Evolutionary conservation across 2,329 filamentous ascomycete species (phyloP), one percentile per base, ranked within the genome.

Genomic region (Trichoderma sp.): DNA sequence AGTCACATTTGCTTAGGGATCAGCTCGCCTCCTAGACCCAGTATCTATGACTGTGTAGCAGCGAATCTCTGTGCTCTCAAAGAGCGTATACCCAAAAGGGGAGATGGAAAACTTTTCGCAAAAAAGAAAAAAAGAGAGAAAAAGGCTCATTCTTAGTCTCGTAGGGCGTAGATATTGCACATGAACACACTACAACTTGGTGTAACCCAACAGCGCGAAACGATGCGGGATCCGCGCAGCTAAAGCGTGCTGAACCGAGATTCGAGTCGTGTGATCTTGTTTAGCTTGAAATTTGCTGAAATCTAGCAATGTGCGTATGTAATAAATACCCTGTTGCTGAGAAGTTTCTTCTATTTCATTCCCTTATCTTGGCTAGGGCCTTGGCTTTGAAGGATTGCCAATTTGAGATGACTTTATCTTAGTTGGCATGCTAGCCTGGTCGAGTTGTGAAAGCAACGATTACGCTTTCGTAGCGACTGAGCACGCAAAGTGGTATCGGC

Each of bases 201-300:
- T 8, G 52, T 31, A 52, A 21, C 24, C 53, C 33, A 16, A 64
- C 27, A 29, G 47, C 35, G 47, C 49, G 33, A 64, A 43, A 37
- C n/a, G 49, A 19, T 29, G 33, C 61, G 49, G 47, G 11, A 27
- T 64, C 37, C 21, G 49, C 37, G 49, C 21, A 55, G 61, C 33
- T 55, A 35, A 31, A 64, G n/a, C 21, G 27, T 14, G 21, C 19
- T 43, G 31, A 49, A 49, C 49, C 19, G 24, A 52, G 37, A 29
- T 24, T 64, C 49, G 61, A 64, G 61, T 64, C 61, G 61, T 64
- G 61, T 64, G 61, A 64, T 64, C 49, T 24, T 58, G 3, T 35
- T 11, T 58, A 37, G 55, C 19, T 24, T 37, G 6, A 13, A 49
- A 31, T 47, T 27, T 24, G 43, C 14, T 47, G 14, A 14, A n/a